phyloP scores from a whole-genome alignment of 495 filamentous ascomycete genomes.

The Acidomyces sp. region DNA sequence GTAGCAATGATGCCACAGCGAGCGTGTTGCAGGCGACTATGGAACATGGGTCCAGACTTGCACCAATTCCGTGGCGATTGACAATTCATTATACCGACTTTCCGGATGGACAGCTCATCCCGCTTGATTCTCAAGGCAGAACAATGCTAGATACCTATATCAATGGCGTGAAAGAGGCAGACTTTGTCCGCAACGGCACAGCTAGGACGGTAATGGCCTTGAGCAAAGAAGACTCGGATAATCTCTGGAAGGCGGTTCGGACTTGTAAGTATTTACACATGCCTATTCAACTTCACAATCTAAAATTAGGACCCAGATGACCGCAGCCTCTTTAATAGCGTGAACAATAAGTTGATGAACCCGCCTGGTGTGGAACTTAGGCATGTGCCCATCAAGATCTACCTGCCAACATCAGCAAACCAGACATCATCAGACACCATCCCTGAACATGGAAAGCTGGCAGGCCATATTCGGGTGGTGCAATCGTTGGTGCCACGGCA shows the following conservation, averaged over 20 bases:
- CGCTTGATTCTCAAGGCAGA: slow-evolving; percentile 47
- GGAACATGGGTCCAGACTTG: neutral
- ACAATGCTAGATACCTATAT: slow-evolving; percentile 73
- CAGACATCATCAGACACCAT: slow-evolving; percentile 23
- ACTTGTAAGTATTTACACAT: slow-evolving; percentile 43
- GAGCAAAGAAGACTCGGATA: slow-evolving; percentile 73
- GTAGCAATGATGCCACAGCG: slow-evolving; percentile 2
- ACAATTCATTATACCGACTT: slow-evolving; percentile 60
- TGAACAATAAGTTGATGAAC: slow-evolving; percentile 69
- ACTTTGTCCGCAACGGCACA: slow-evolving; percentile 80
- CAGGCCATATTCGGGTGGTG: slow-evolving; percentile 36
- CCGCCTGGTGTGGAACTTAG: slow-evolving; percentile 55
- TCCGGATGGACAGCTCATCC: slow-evolving; percentile 51
- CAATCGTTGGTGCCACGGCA: slow-evolving; percentile 27
- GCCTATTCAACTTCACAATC: neutral
- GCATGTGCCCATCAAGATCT: slow-evolving; percentile 74
- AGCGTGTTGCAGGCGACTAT: slow-evolving; percentile 2
- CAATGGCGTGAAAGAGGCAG: slow-evolving; percentile 90
- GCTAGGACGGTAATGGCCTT: slow-evolving; percentile 88
- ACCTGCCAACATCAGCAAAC: slow-evolving; percentile 55
- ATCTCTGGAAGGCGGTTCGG: slow-evolving; percentile 73
- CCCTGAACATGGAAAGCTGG: slow-evolving; percentile 31
- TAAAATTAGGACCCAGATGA: slow-evolving; percentile 43
- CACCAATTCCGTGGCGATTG: slow-evolving; percentile 63
- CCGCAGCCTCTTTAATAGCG: slow-evolving; percentile 53